Evolutionary conservation across 2,329 filamentous ascomycete genomes (phyloP).

Genomic region (Dendrostoma leiphaemia): DNA sequence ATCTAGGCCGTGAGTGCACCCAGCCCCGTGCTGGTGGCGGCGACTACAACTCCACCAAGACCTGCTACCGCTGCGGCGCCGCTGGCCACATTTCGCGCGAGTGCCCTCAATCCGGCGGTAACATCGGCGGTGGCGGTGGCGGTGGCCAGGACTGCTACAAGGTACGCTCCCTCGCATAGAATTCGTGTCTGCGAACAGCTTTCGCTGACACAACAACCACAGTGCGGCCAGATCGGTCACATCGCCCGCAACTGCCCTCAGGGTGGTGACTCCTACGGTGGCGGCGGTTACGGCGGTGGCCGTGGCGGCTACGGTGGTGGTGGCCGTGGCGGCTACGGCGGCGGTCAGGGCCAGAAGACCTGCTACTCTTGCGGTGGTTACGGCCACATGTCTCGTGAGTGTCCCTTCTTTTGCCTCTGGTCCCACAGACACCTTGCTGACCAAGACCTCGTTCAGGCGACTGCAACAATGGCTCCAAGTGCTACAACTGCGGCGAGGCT

Average conservation of each 20-base stretch:
- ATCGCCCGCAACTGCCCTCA: slow-evolving; percentile 89
- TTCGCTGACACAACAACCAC: slow-evolving; percentile 11
- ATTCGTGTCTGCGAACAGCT: background rate
- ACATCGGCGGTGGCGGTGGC: slow-evolving; percentile 43
- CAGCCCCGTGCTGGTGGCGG: slow-evolving; percentile 37
- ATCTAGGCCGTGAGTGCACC: slow-evolving; percentile 80
- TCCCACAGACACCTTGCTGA: background rate
- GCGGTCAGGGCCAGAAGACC: slow-evolving; percentile 64
- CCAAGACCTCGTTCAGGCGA: slow-evolving; percentile 53
- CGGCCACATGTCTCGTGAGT: slow-evolving; percentile 87
- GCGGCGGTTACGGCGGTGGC: slow-evolving; percentile 43
- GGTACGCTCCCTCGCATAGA: slow-evolving; percentile 30
- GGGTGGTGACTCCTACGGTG: slow-evolving; percentile 40
- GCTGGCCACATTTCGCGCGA: slow-evolving; percentile 91
- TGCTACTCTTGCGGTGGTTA: slow-evolving; percentile 98
- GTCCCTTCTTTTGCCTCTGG: background rate
- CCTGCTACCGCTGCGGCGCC: slow-evolving; percentile 77
- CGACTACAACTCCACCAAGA: slow-evolving; percentile 80
- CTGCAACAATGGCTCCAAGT: slow-evolving; percentile 98
- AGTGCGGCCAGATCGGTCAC: slow-evolving; percentile 93
- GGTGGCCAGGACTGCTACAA: slow-evolving; percentile 82
- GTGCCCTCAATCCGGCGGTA: slow-evolving; percentile 57
- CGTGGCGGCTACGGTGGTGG: slow-evolving; percentile 41
- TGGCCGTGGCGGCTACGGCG: slow-evolving; percentile 39
- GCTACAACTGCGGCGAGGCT: slow-evolving; percentile 97